Conservation (phyloP, 1,284 basidiomycete species). For the Xerocomus minutiporus region DNA sequence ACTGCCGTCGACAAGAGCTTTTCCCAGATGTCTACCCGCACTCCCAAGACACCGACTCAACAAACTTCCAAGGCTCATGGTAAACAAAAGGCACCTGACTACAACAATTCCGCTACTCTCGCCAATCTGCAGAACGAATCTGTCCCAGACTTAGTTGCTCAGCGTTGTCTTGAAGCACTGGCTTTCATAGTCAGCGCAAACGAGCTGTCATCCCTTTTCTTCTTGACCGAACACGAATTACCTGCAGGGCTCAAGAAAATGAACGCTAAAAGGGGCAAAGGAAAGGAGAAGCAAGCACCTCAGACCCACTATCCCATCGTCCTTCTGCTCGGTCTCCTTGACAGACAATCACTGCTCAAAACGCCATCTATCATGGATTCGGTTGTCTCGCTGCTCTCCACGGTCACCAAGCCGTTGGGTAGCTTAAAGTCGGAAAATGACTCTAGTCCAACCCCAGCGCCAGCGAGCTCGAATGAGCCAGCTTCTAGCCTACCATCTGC, state of each 20-base stretch:
- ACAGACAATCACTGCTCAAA: slow-evolving; percentile 78
- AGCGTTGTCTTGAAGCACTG: slow-evolving; percentile 87
- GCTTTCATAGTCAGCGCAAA: slow-evolving; percentile 83
- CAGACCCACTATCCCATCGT: slow-evolving; percentile 90
- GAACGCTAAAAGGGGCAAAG: slow-evolving; percentile 81
- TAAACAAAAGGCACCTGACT: slow-evolving; percentile 63
- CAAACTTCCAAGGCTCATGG: slow-evolving; percentile 64
- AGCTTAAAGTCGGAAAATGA: slow-evolving; percentile 53
- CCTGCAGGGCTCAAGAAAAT: slow-evolving; percentile 68
- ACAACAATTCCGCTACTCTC: slow-evolving; percentile 49
- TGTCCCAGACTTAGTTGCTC: slow-evolving; percentile 87
- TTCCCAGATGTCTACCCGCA: slow-evolving; percentile 82
- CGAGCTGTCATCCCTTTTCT: slow-evolving; percentile 81
- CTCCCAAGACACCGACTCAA: slow-evolving; percentile 49
- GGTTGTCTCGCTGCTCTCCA: slow-evolving; percentile 79
- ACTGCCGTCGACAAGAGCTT: slow-evolving; percentile 92
- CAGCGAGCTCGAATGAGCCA: slow-evolving; percentile 18
- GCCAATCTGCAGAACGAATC: slow-evolving; percentile 73
- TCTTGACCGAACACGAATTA: slow-evolving; percentile 91
- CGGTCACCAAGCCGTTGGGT: slow-evolving; percentile 78
- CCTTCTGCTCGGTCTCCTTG: slow-evolving; percentile 79
- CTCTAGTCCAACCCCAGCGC: slow-evolving; percentile 23
- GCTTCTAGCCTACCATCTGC: slow-evolving; percentile 9
- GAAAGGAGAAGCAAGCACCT: slow-evolving; percentile 79
- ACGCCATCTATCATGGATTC: slow-evolving; percentile 90